Evolutionary conservation across 441 rosid species (phyloP).

Genomic region (Arabidopsis hybrid): DNA sequence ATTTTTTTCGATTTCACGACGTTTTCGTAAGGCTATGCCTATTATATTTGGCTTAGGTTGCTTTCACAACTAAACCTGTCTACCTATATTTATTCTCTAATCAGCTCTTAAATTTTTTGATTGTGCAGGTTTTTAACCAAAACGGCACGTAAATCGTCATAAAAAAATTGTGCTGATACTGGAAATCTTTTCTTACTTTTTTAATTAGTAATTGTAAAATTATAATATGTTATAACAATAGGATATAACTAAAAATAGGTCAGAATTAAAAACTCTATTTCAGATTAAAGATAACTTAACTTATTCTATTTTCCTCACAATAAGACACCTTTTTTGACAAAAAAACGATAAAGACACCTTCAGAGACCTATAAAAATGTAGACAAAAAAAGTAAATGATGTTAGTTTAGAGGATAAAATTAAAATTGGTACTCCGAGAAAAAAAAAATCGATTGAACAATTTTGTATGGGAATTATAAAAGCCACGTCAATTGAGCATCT

Average conservation of each 20-base stretch:
- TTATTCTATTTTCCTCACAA: not conserved
- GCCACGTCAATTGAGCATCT: slow-evolving; percentile 11
- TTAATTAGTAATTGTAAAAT: too few relatives aligned
- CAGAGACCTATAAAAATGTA: not conserved
- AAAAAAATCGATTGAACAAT: not conserved
- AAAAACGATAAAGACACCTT: not conserved
- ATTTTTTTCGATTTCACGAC: slow-evolving; percentile 19
- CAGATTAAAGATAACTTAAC: not conserved
- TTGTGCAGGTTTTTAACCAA: slow-evolving; percentile 36
- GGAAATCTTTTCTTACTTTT: not conserved
- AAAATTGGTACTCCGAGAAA: not conserved
- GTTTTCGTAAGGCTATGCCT: slow-evolving; percentile 26
- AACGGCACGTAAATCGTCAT: slow-evolving; percentile 4
- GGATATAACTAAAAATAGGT: not conserved
- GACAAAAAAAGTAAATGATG: not conserved
- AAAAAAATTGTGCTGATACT: not conserved
- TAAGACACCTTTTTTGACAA: not conserved
- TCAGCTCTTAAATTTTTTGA: not conserved
- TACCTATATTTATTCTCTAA: slow-evolving; percentile 10
- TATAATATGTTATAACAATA: not conserved
- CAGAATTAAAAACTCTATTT: not conserved
- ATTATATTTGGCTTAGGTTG: slow-evolving; percentile 29
- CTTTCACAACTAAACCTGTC: slow-evolving; percentile 37
- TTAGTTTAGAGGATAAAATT: slow-evolving; percentile 4
- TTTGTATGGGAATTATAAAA: slow-evolving; percentile 3